Evolutionary conservation across 805 yeast genomes (phyloP), one percentile per base, ranked within the genome.

Genomic region (Barnettozyma sucrosica): DNA sequence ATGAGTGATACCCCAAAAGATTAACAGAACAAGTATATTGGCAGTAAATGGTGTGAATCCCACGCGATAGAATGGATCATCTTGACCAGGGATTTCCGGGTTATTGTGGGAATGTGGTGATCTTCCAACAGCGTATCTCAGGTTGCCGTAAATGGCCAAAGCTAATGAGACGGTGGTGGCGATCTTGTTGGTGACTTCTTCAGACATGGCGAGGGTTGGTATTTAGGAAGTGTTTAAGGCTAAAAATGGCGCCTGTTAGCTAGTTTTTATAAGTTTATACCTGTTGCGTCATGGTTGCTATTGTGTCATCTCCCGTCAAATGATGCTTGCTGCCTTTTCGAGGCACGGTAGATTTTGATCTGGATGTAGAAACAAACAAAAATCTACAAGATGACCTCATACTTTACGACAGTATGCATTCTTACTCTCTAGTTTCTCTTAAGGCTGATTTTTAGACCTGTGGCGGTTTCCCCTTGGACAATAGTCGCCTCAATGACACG

Each of bases 21-120:
- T 63, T 38, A 78, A 63, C 2, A 74, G 63, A 14, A 80, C 68
- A 13, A 79, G 48, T 11, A 73, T 62, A 49, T 74, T 72, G 14
- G 80, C 79, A 2, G 89, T 76, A 69, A 86, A 86, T 13, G 95
- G 93, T 3, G 93, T 87, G 56, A 75, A 70, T 6, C 74, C 74
- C 7, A 77, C 77, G 42, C 76, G 72, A 61, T 57, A 65, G 49
- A 70, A 73, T 26, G 80, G 77, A 47, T 72, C 70, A 41, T 62
- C 56, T 7, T 9, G 13, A 34, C 58, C 64, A 52, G 74, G 66
- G 43, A 72, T 68, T 43, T 72, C 67, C 7, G 25, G 43, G 9
- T 18, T 19, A 21, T 21, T 19, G 18, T 44, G 45, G 8, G 36
- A 26, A 30, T 46, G 49, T 21, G 49, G 46, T 39, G 75, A 70